Evolutionary conservation across 1,284 basidiomycete species (phyloP), one percentile per base, ranked within the genome.

Genomic region (Thecaphora frezii): DNA sequence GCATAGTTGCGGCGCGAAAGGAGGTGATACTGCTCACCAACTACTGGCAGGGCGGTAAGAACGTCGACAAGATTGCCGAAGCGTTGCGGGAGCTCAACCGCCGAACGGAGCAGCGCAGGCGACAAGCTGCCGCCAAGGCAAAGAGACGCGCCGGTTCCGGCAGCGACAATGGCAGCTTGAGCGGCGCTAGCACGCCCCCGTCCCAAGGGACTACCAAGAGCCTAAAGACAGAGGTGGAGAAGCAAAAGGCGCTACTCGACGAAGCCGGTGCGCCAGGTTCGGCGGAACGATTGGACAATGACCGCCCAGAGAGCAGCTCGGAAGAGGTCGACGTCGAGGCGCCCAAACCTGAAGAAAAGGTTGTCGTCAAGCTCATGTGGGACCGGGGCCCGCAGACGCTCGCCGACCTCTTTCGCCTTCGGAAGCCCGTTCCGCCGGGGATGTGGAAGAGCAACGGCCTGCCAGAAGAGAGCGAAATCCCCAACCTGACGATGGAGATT

Each of bases 281-380:
- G 1, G 19, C 46, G 3, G 46, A 44, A 12, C 59, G 64, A 14
- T 37, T 56, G 33, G 58, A 62, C 18, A 42, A 42, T 1, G 16
- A 44, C 8, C 40, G 26, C 12, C 38, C 30, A 23, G n/a, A 39
- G 9, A 26, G 19, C 36, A 19, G 52, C 21, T n/a, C 24, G 2
- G 48, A 54, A 12, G 52, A 64, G 23, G 58, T 62, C 57, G 54
- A 68, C 40, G 50, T 66, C 28, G 62, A 47, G n/a, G 58, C 58
- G 28, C 50, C 55, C 8, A 36, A 46, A 13, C 51, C 54, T 4
- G 60, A 66, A 23, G 73, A 74, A 18, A 47, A 63, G 13, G 54
- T 78, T 54, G 65, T 78, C 23, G 71, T 76, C 41, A 78, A 78
- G 36, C 51, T 78, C 47, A 78, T 78, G 76, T 78, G 76, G 76